Evolutionary conservation across 2,329 filamentous ascomycete species (phyloP).

Genomic region (Tolypocladium endophyticum): DNA sequence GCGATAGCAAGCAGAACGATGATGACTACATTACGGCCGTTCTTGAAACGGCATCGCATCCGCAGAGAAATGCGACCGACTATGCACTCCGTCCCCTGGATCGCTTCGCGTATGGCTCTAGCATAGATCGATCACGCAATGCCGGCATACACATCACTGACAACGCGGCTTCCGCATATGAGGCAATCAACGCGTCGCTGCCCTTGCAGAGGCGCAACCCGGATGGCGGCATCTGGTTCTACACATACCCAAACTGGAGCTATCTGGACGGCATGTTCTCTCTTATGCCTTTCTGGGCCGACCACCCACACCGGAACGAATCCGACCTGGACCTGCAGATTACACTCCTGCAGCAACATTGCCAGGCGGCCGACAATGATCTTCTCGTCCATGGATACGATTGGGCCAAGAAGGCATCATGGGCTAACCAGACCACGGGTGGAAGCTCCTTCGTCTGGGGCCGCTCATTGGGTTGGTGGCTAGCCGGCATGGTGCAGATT

Average conservation of each 20-base stretch:
- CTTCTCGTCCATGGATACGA: background rate
- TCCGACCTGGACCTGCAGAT: background rate
- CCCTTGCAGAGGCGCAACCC: conserved; percentile 16
- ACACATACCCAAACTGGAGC: conserved; percentile 36
- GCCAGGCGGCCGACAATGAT: background rate
- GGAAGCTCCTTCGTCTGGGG: background rate
- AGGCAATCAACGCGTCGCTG: conserved; percentile 10
- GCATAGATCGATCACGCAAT: conserved; percentile 5
- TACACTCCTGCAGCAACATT: background rate
- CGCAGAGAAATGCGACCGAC: conserved; percentile 5
- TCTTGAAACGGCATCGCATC: conserved; percentile 6
- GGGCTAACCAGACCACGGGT: background rate
- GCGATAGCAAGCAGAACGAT: conserved; percentile 1
- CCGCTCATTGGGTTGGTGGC: background rate
- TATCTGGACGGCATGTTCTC: conserved; percentile 45
- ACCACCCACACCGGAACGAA: background rate
- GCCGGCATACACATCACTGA: conserved; percentile 2
- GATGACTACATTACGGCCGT: conserved; percentile 6
- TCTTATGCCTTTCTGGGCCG: conserved; percentile 27
- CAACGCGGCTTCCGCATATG: background rate
- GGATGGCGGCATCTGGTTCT: conserved; percentile 26
- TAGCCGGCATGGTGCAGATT: background rate
- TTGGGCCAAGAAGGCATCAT: background rate
- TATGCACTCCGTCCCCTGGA: conserved; percentile 9
- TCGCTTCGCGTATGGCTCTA: conserved; percentile 11